A percentile compares a stretch with the other conserved stretches of the same genome.
These are phyloP conservation scores for Emydomyces testavorans DNA, from an alignment of 2,329 filamentous ascomycete species.

Conservation along the genomic window DNA sequence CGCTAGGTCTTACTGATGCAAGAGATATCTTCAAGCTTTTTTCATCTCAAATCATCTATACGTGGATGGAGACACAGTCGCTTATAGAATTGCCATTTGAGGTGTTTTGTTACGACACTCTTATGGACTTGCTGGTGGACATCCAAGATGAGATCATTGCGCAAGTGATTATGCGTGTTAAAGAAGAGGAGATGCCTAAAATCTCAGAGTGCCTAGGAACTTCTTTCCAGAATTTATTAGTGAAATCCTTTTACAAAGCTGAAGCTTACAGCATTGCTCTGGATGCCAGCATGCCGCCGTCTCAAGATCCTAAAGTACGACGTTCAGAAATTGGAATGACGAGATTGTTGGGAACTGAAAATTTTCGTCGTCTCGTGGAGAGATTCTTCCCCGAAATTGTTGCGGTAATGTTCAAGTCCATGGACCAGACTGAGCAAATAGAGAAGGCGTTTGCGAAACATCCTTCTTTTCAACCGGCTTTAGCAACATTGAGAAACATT, in stretches of 20 bases:
- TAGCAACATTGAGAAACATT: slow-evolving; percentile 57
- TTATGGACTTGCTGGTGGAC: slow-evolving; percentile 57
- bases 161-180: slow-evolving; percentile 69
- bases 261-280: slow-evolving; percentile 75
- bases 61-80: slow-evolving; percentile 62
- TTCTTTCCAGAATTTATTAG: slow-evolving; percentile 48
- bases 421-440: slow-evolving; percentile 64
- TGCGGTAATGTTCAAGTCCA: slow-evolving; percentile 60
- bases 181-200: slow-evolving; percentile 50
- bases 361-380: slow-evolving; percentile 52
- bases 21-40: slow-evolving; percentile 71
- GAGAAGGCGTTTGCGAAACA: slow-evolving; percentile 56
- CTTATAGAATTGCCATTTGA: slow-evolving; percentile 65
- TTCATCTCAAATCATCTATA: slow-evolving; percentile 77
- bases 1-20: slow-evolving; percentile 54
- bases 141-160: slow-evolving; percentile 67
- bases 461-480: slow-evolving; percentile 48
- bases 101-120: slow-evolving; percentile 67
- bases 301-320: slow-evolving; percentile 37
- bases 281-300: slow-evolving; percentile 47
- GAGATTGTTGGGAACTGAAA: slow-evolving; percentile 55
- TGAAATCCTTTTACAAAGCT: slow-evolving; percentile 60
- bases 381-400: slow-evolving; percentile 66
- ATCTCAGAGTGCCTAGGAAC: slow-evolving; percentile 49
- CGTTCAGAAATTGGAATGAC: slow-evolving; percentile 56